Evolutionary conservation across 768 basidiomycete species (phyloP), one percentile per base, ranked within the genome.

Genomic region (Rickenella mellea): DNA sequence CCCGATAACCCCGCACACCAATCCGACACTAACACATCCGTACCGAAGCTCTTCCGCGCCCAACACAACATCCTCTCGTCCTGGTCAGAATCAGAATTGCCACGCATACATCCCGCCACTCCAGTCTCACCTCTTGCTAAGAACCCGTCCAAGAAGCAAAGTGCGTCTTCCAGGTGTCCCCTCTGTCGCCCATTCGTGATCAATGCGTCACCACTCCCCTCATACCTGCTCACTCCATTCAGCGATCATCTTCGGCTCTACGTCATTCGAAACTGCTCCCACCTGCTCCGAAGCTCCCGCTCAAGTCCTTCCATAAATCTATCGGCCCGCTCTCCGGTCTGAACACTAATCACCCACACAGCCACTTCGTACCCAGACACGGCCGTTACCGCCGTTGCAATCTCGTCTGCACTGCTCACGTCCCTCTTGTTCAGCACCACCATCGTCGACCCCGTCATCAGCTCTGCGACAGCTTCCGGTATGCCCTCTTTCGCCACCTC

Each of bases 1-100:
- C 35, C 80, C 81, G 42, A 94, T 80, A 6, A 71, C 55, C 4
- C 91, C 90, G 2, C 83, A 79, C n/a, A 93, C 78, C 44, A 78
- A 76, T 1, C 87, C 90, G n/a, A 94, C 73, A 4, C 87, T 80
- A 45, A 75, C 73, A 0, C 83, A 80, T 2, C 89, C 91, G 55
- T 91, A 89, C 20, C 91, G 77, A 20, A 94, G 68, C 55, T 91
- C 88, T 57, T 94, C 91, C 0, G 89, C 89, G 4, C 76, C 88
- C 9, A 86, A 56, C 5, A 92, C 88, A 4, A 92, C 63, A 47
- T 91, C 85, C n/a, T 73, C 68, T 1, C 73, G 52, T 7, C 73
- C 80, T 81, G 54, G 24, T 28, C 42, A 48, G 43, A 31, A 7
- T 25, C 14, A 37, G 15, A 27, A 44, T 8, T 44, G 46, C 9